Evolutionary conservation across 345 rosid species (phyloP).

Genomic region (Passiflora organensis): DNA sequence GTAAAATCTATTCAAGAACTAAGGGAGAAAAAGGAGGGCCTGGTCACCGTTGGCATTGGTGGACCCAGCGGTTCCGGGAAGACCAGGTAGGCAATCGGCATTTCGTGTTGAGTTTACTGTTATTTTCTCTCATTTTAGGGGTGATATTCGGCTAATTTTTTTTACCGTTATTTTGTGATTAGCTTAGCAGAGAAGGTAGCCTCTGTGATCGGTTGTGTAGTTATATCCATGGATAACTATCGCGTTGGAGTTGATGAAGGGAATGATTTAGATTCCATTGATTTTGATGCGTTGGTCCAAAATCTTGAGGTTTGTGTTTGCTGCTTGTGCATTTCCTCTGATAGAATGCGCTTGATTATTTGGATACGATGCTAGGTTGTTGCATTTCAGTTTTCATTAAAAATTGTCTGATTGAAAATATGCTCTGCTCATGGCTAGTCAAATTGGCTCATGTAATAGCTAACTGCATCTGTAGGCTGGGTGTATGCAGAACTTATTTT

Average conservation of each 20-base stretch:
- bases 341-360: background rate
- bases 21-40: slow-evolving; percentile 81
- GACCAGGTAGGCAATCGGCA: slow-evolving; percentile 44
- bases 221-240: slow-evolving; percentile 98
- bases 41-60: slow-evolving; percentile 90
- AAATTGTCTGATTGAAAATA: slow-evolving; percentile 4
- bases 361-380: too few species aligned
- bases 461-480: too few species aligned
- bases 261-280: slow-evolving; percentile 78
- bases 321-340: background rate
- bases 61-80: slow-evolving; percentile 99
- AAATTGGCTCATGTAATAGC: too few species aligned
- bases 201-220: slow-evolving; percentile 89
- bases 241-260: slow-evolving; percentile 74
- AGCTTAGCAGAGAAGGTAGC: slow-evolving; percentile 99
- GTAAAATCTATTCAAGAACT: slow-evolving; percentile 97
- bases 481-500: background rate
- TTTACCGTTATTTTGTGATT: slow-evolving; percentile 6
- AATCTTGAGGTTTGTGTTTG: slow-evolving; percentile 68
- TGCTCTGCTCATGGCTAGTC: too few species aligned
- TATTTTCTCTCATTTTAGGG: background rate
- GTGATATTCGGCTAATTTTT: too few species aligned
- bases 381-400: too few species aligned
- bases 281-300: slow-evolving; percentile 75
- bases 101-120: background rate